Conservation (phyloP, 1,139 yeast genomes). For the Geotrichum reessii region DNA sequence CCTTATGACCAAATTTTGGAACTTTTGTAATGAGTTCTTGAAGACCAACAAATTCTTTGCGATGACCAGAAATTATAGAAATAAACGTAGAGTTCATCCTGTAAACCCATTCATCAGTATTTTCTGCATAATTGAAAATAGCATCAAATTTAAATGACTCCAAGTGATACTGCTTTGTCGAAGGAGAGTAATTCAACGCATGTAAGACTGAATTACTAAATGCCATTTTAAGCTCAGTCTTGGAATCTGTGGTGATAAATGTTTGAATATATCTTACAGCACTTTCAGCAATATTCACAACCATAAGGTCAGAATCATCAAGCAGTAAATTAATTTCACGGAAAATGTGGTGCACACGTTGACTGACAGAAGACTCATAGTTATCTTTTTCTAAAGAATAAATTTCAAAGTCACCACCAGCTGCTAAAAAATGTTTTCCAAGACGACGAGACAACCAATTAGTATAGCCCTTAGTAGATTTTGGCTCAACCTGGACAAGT, state of each 20-base stretch:
- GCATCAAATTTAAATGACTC: neutral
- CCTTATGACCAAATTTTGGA: constrained; percentile 7
- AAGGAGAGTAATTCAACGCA: neutral
- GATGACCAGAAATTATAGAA: neutral
- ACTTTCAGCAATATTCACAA: constrained; percentile 9
- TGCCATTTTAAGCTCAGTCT: neutral
- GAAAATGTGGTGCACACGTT: neutral
- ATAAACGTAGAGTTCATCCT: constrained; percentile 10
- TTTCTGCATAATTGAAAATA: neutral
- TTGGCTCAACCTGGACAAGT: neutral
- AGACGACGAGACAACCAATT: constrained; percentile 12
- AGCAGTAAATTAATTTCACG: neutral
- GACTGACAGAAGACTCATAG: neutral
- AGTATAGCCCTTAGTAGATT: constrained; percentile 9
- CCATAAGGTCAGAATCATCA: neutral
- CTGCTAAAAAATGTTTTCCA: constrained; percentile 8
- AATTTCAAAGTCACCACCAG: neutral
- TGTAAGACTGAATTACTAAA: neutral
- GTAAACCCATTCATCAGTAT: constrained; percentile 9
- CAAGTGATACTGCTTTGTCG: neutral
- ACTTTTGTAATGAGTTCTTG: neutral
- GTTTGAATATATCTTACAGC: constrained; percentile 5
- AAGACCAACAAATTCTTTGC: constrained; percentile 9
- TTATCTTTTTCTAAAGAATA: neutral
- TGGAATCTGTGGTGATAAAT: neutral